Conservation (phyloP, 805 yeast species). For the Cyberlindnera samutprakarnensis region DNA sequence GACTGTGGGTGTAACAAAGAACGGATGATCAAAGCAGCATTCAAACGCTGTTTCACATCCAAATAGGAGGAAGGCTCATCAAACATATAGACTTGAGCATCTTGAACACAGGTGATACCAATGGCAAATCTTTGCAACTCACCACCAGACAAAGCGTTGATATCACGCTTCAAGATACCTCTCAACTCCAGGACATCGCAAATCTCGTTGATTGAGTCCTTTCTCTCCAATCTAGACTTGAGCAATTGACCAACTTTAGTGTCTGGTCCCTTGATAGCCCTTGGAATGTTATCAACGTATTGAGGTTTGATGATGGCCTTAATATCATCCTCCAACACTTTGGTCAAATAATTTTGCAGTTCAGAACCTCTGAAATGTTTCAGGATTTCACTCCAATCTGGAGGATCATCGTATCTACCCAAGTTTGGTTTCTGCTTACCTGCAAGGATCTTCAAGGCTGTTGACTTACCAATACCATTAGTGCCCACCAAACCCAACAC, state of each 20-base stretch:
- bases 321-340: constrained; percentile 86
- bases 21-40: constrained; percentile 94
- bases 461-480: constrained; percentile 98
- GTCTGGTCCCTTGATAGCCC: constrained; percentile 88
- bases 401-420: constrained; percentile 92
- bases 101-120: constrained; percentile 94
- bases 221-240: constrained; percentile 68
- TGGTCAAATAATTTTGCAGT: constrained; percentile 91
- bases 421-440: constrained; percentile 97
- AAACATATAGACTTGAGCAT: constrained; percentile 95
- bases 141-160: constrained; percentile 91
- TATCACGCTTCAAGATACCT: constrained; percentile 78
- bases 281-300: constrained; percentile 95
- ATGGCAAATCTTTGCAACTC: constrained; percentile 97
- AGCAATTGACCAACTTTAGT: constrained; percentile 81
- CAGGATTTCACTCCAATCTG: constrained; percentile 93
- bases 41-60: constrained; percentile 97
- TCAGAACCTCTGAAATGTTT: constrained; percentile 94
- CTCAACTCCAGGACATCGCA: constrained; percentile 66
- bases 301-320: constrained; percentile 98
- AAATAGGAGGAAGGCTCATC: constrained; percentile 98
- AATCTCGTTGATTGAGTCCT: constrained; percentile 55
- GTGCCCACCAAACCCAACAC: constrained; percentile 97
- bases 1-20: constrained; percentile 66
- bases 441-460: constrained; percentile 92